phyloP scores from a whole-genome alignment of 192 early-diverging fungal species.

The Rhizophagus clarus region DNA sequence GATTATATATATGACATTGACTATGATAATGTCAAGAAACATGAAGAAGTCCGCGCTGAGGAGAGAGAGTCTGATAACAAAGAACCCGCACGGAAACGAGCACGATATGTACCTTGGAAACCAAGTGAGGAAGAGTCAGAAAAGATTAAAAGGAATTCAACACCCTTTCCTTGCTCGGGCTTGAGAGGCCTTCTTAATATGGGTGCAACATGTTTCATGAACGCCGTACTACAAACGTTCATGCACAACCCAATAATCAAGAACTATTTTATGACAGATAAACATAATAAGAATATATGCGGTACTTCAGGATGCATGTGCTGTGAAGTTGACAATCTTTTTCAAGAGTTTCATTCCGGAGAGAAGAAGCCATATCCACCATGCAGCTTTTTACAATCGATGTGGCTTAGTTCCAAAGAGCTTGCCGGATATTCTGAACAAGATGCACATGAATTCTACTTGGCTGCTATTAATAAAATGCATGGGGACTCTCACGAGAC shows the following conservation, averaged over 20 bases:
- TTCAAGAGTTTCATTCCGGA: slow-evolving; percentile 69
- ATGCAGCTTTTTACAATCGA: slow-evolving; percentile 75
- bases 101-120: slow-evolving; percentile 54
- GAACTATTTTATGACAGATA: slow-evolving; percentile 90
- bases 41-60: slow-evolving; percentile 9
- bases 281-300: slow-evolving; percentile 74
- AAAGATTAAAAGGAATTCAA: slow-evolving; percentile 45
- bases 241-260: slow-evolving; percentile 90
- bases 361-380: slow-evolving; percentile 80
- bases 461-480: slow-evolving; percentile 83
- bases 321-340: slow-evolving; percentile 88
- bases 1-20: slow-evolving; percentile 35
- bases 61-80: slow-evolving; percentile 40
- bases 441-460: slow-evolving; percentile 98
- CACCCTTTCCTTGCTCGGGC: slow-evolving; percentile 49
- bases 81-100: slow-evolving; percentile 55
- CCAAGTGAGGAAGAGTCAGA: slow-evolving; percentile 49
- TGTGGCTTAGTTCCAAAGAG: slow-evolving; percentile 88
- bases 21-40: background rate
- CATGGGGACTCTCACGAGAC: slow-evolving; percentile 67
- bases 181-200: slow-evolving; percentile 90
- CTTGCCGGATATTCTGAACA: slow-evolving; percentile 94
- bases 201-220: slow-evolving; percentile 97
- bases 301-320: slow-evolving; percentile 77
- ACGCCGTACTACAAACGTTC: slow-evolving; percentile 88